These are phyloP conservation scores for Pythium coloratum DNA, from an alignment of 352 stramenopile species.

Conservation along the genomic window DNA sequence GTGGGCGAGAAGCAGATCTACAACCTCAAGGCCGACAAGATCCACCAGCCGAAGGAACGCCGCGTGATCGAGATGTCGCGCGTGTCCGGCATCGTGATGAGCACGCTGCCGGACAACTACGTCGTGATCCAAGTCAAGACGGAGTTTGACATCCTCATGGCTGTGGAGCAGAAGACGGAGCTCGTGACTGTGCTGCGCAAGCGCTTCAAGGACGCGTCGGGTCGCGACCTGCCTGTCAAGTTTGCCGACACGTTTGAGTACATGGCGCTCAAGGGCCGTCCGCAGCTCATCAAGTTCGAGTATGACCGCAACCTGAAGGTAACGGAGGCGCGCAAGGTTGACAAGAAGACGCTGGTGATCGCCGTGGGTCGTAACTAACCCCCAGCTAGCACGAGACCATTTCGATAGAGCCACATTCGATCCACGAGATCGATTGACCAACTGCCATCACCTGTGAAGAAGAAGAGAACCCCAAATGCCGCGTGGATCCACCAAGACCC, in stretches of 20 bases:
- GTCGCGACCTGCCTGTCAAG: slow-evolving; percentile 59
- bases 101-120: slow-evolving; percentile 80
- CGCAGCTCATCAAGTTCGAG: slow-evolving; percentile 65
- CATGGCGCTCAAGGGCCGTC: slow-evolving; percentile 66
- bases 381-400: not conserved
- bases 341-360: slow-evolving; percentile 73
- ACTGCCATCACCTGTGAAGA: not conserved
- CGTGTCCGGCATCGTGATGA: slow-evolving; percentile 69
- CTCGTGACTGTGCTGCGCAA: slow-evolving; percentile 72
- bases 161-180: slow-evolving; percentile 79
- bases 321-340: slow-evolving; percentile 60
- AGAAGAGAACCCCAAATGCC: not conserved
- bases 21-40: slow-evolving; percentile 85
- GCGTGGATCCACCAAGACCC: not conserved
- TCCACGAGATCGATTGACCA: not conserved
- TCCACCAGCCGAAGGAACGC: slow-evolving; percentile 81
- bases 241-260: slow-evolving; percentile 74
- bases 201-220: slow-evolving; percentile 55
- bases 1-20: slow-evolving; percentile 76
- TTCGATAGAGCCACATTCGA: not conserved
- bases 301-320: slow-evolving; percentile 65
- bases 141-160: slow-evolving; percentile 71
- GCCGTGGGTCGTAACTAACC: slow-evolving; percentile 71
- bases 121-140: slow-evolving; percentile 74
- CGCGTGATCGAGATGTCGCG: slow-evolving; percentile 62